These are phyloP conservation scores for Backusella westeae DNA, from an alignment of 192 early-diverging fungal species.

Conservation along the genomic window DNA sequence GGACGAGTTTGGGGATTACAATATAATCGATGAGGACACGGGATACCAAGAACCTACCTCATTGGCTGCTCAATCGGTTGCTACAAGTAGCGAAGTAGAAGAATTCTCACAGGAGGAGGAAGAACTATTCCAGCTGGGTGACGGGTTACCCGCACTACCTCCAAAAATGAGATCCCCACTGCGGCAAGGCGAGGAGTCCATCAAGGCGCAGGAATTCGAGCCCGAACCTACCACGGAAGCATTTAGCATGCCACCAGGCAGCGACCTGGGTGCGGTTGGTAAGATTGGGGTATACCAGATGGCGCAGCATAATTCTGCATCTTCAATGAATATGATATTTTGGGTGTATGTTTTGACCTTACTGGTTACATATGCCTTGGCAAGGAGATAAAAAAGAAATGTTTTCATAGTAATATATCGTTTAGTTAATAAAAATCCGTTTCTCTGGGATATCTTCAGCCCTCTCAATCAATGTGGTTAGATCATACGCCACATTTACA, in stretches of 20 bases:
- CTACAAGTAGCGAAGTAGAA: neutral
- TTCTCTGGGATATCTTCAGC: neutral
- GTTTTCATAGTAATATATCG: neutral
- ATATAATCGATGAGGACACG: neutral
- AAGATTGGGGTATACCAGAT: slow-evolving; percentile 6
- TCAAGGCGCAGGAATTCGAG: neutral
- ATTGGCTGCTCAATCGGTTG: neutral
- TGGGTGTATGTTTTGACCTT: neutral
- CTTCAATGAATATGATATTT: neutral
- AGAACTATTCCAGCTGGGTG: neutral
- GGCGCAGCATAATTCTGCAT: neutral
- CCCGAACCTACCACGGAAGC: neutral
- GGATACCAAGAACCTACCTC: neutral
- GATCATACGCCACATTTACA: neutral
- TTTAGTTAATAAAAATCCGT: neutral
- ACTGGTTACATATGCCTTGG: neutral
- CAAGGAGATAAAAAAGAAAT: neutral
- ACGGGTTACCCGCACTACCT: neutral
- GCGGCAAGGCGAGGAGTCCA: neutral
- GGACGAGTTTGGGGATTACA: neutral
- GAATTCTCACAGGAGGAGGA: neutral
- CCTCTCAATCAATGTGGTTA: neutral
- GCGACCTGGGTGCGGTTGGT: neutral
- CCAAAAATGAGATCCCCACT: neutral
- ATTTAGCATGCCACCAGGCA: neutral